Evolutionary conservation across 345 rosid genomes (phyloP).

Genomic region (Salix purpurea): DNA sequence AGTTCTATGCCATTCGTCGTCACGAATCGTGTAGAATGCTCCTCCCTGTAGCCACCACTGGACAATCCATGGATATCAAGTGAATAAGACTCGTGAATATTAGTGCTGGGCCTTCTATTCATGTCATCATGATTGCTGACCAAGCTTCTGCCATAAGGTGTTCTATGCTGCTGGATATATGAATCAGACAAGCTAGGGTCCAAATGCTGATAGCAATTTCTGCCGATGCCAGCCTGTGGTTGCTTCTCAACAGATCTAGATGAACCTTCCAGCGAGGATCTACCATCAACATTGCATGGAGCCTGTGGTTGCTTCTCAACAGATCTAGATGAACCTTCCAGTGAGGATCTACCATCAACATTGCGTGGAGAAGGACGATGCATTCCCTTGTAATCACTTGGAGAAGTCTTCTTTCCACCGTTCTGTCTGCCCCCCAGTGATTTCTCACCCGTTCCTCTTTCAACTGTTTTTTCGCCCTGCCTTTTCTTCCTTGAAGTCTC

Average conservation of each 20-base stretch:
- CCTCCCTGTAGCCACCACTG: conserved; percentile 23
- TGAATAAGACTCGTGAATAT: conserved; percentile 14
- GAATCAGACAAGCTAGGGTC: conserved; percentile 2
- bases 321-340: conserved; percentile 16
- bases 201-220: conserved; percentile 1
- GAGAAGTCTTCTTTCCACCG: conserved; percentile 26
- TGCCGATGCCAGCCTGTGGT: neutral
- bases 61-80: conserved; percentile 27
- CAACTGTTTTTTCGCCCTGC: conserved; percentile 18
- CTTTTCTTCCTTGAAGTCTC: conserved; percentile 30
- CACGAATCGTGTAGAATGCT: conserved; percentile 16
- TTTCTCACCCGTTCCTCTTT: conserved; percentile 24
- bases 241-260: conserved; percentile 7
- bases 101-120: conserved; percentile 25
- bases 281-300: conserved; percentile 17
- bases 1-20: conserved; percentile 10
- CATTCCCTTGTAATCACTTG: conserved; percentile 21
- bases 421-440: conserved; percentile 25
- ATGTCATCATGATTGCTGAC: conserved; percentile 31
- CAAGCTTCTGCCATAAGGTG: conserved; percentile 24
- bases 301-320: neutral
- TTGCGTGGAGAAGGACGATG: conserved; percentile 13
- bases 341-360: conserved; percentile 23
- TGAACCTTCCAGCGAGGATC: conserved; percentile 23
- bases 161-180: conserved; percentile 15